These are phyloP conservation scores for Epichloe amarillans DNA, from an alignment of 2,329 filamentous ascomycete species.

Conservation along the genomic window DNA sequence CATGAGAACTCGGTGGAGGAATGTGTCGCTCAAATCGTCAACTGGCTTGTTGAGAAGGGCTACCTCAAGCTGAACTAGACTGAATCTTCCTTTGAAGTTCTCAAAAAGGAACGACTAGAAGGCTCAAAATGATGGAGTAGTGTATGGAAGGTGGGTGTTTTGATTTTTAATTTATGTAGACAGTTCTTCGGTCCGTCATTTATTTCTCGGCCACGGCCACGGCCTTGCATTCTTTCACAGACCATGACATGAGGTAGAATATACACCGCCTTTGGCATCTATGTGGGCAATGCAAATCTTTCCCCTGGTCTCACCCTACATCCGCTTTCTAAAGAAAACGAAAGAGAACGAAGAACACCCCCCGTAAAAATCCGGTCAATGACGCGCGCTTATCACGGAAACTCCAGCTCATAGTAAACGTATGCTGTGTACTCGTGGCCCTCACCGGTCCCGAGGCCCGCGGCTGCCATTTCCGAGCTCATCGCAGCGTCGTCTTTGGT, in stretches of 20 bases:
- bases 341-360: not conserved
- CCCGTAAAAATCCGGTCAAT: not conserved
- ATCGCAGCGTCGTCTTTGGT: conserved; percentile 76
- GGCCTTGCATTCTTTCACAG: conserved; percentile 3
- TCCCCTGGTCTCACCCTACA: not conserved
- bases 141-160: not conserved
- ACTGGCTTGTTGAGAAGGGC: conserved; percentile 61
- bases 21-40: conserved; percentile 71
- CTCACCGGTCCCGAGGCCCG: conserved; percentile 52
- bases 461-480: conserved; percentile 72
- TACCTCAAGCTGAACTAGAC: conserved; percentile 18
- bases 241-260: conserved; percentile 15
- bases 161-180: not conserved
- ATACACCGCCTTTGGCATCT: conserved; percentile 15
- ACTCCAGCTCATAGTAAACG: conserved; percentile 92
- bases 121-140: too few species aligned
- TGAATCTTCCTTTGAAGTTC: not conserved
- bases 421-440: conserved; percentile 85
- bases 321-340: not conserved
- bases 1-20: conserved; percentile 77
- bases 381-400: conserved; percentile 29
- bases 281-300: not conserved
- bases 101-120: not conserved
- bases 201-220: not conserved
- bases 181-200: not conserved